These are phyloP conservation scores for Daphne laureola DNA, from an alignment of 441 rosid species.

Conservation along the genomic window DNA sequence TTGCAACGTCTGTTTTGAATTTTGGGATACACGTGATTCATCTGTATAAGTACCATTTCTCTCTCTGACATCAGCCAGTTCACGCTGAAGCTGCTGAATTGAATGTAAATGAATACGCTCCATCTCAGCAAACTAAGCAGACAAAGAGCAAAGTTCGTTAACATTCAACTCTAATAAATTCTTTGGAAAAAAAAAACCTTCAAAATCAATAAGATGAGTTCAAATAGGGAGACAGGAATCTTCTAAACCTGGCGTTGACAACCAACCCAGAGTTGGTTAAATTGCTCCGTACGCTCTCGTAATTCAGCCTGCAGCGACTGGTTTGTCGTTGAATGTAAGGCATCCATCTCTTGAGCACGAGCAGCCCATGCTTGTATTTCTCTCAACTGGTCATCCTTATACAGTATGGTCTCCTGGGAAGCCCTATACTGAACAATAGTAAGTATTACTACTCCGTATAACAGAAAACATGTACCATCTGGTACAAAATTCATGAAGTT, in stretches of 20 bases:
- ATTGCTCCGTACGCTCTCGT: constrained; percentile 83
- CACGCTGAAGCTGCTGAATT: constrained; percentile 82
- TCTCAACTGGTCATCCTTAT: constrained; percentile 86
- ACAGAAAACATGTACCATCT: constrained; percentile 5
- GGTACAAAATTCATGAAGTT: neutral
- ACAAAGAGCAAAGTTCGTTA: constrained; percentile 9
- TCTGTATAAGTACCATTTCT: constrained; percentile 49
- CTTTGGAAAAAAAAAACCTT: neutral
- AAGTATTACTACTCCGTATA: constrained; percentile 21
- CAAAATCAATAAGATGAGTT: neutral
- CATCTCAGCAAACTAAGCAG: constrained; percentile 72
- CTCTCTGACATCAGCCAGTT: constrained; percentile 73
- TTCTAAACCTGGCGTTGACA: constrained; percentile 90
- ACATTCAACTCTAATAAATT: constrained; percentile 1
- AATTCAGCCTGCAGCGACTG: constrained; percentile 77
- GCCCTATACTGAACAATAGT: constrained; percentile 71
- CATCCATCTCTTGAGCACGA: constrained; percentile 87
- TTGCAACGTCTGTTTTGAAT: constrained; percentile 44
- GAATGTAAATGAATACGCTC: constrained; percentile 85
- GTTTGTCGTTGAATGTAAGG: constrained; percentile 63
- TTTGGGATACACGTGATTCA: constrained; percentile 42
- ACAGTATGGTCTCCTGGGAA: constrained; percentile 75
- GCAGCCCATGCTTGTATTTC: constrained; percentile 75
- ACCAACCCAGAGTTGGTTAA: constrained; percentile 84
- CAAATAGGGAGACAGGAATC: constrained; percentile 10